phyloP scores from a whole-genome alignment of 2,329 filamentous ascomycete genomes.

The Aphanocladium album region DNA sequence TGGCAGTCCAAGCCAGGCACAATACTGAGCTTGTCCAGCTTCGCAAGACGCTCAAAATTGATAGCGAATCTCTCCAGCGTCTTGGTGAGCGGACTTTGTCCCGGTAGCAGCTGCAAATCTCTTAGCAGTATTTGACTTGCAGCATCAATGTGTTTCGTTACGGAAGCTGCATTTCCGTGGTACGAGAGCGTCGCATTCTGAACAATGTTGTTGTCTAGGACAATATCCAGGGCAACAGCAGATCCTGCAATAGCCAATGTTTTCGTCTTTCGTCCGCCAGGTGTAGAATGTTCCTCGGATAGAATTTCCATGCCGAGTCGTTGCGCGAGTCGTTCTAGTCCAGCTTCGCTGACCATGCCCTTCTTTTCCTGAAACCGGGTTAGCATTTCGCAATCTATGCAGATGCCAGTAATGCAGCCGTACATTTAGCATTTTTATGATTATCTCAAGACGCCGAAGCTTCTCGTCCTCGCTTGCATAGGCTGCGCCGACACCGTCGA shows the following conservation, averaged over 20 bases:
- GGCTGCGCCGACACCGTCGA: slow-evolving; percentile 34
- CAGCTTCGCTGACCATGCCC: slow-evolving; percentile 67
- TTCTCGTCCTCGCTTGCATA: slow-evolving; percentile 50
- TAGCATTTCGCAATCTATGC: background rate
- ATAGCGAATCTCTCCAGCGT: slow-evolving; percentile 64
- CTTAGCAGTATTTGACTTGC: slow-evolving; percentile 61
- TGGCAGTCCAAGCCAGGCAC: slow-evolving; percentile 67
- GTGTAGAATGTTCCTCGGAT: slow-evolving; percentile 49
- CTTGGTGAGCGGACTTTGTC: slow-evolving; percentile 63
- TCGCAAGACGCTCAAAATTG: slow-evolving; percentile 66
- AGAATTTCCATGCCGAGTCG: slow-evolving; percentile 61
- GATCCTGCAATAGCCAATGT: slow-evolving; percentile 59
- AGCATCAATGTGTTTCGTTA: slow-evolving; percentile 54
- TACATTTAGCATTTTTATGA: slow-evolving; percentile 48
- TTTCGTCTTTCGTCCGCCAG: slow-evolving; percentile 43
- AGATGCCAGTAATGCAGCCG: slow-evolving; percentile 15
- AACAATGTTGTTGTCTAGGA: slow-evolving; percentile 57
- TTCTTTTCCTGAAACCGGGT: slow-evolving; percentile 36
- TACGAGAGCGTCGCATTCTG: slow-evolving; percentile 59
- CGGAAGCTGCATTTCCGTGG: slow-evolving; percentile 52
- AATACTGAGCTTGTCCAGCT: slow-evolving; percentile 66
- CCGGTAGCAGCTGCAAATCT: slow-evolving; percentile 56
- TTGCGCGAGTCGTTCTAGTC: slow-evolving; percentile 65
- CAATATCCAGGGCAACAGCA: slow-evolving; percentile 56
- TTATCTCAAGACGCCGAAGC: slow-evolving; percentile 47